Percentiles rank a stretch among this genome's conserved stretches.
Evolutionary conservation across 148 eudicot species (phyloP).

Genomic region (Rhododendron kiyosumense): DNA sequence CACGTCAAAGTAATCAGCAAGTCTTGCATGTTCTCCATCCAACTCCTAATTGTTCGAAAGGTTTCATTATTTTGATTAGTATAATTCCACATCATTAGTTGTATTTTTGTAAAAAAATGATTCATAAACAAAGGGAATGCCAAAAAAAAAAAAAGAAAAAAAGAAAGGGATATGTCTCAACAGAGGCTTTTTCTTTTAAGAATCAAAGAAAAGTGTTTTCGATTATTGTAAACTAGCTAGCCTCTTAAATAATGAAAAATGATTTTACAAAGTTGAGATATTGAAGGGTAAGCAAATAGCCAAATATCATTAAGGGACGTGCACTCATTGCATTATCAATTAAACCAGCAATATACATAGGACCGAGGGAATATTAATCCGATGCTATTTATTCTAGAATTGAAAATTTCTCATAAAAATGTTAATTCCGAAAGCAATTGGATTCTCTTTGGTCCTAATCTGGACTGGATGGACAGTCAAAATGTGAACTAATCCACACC

Average conservation of each 20-base stretch:
- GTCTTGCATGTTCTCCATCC: constrained; percentile 29
- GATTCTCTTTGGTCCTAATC: too few relatives aligned
- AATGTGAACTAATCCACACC: too few relatives aligned
- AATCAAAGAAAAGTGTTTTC: neutral
- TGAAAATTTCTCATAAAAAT: too few relatives aligned
- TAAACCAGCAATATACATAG: too few relatives aligned
- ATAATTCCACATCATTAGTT: neutral
- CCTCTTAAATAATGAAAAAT: neutral
- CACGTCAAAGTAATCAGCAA: constrained; percentile 33
- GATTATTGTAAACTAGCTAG: neutral
- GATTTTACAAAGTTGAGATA: neutral
- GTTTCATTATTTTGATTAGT: neutral
- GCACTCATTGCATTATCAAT: too few relatives aligned
- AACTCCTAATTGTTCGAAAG: constrained; percentile 10
- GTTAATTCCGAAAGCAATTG: too few relatives aligned
- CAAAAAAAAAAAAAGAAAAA: too few relatives aligned
- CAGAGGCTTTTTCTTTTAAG: neutral
- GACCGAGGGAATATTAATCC: too few relatives aligned
- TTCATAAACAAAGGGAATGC: neutral
- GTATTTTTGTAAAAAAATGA: neutral
- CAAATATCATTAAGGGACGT: too few relatives aligned
- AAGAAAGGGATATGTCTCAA: too few relatives aligned
- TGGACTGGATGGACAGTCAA: too few relatives aligned
- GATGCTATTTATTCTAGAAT: too few relatives aligned
- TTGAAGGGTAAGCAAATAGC: neutral